Conservation (phyloP, 2,329 filamentous ascomycete species). For the Aspergillus chevalieri region DNA sequence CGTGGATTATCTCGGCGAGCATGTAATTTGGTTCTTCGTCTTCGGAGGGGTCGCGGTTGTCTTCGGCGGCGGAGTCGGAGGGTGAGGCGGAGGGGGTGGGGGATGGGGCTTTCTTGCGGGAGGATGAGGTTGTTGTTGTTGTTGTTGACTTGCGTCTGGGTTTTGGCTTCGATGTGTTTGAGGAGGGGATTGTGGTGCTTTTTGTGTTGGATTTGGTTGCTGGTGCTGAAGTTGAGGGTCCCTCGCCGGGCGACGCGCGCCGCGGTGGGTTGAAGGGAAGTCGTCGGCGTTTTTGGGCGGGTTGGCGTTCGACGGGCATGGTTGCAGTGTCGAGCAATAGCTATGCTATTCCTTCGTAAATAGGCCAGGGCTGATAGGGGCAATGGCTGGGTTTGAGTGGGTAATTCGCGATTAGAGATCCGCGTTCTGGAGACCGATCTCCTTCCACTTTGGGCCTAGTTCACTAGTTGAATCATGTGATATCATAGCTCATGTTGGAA, state of each 20-base stretch:
- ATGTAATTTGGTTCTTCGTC: conserved; percentile 42
- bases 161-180: conserved; percentile 8
- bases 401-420: no score
- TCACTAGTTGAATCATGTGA: no score
- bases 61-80: neutral
- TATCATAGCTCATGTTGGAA: no score
- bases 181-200: conserved; percentile 4
- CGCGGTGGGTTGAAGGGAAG: conserved; percentile 43
- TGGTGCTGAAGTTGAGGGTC: conserved; percentile 18
- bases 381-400: no score
- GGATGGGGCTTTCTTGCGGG: conserved; percentile 3
- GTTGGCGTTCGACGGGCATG: conserved; percentile 26
- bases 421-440: no score
- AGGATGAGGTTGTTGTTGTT: conserved; percentile 3
- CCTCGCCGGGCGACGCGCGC: conserved; percentile 21
- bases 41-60: neutral
- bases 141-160: conserved; percentile 6
- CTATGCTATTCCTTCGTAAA: no score
- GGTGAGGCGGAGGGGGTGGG: conserved; percentile 3
- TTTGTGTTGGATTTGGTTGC: conserved; percentile 17
- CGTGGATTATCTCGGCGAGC: conserved; percentile 39
- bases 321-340: neutral
- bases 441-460: no score
- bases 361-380: no score
- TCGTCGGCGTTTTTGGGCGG: conserved; percentile 30